phyloP scores from a whole-genome alignment of 108 stramenopile species.

The Nitzschia inconspicua region DNA sequence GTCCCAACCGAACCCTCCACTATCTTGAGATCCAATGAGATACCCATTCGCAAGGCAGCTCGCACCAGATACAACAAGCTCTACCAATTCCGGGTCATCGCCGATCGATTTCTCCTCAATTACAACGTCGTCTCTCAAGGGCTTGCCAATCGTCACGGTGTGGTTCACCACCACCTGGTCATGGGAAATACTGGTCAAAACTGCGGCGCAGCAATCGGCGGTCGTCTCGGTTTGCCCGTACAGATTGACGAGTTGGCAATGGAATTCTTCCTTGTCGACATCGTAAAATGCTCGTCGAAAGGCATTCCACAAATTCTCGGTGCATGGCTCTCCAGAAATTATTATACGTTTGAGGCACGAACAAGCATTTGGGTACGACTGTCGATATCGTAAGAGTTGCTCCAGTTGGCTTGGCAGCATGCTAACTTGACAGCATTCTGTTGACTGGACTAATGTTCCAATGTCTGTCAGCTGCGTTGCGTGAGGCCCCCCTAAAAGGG shows the following conservation, averaged over 20 bases:
- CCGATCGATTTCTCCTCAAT: background rate
- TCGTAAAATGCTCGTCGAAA: background rate
- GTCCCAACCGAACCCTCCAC: background rate
- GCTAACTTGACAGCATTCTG: slow-evolving; percentile 14
- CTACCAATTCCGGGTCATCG: background rate
- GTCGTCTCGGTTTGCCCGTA: slow-evolving; percentile 49
- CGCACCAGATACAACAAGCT: background rate
- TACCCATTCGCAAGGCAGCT: slow-evolving; percentile 2
- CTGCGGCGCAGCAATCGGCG: slow-evolving; percentile 31
- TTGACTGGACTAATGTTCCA: slow-evolving; percentile 2
- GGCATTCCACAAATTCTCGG: background rate
- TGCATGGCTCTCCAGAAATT: slow-evolving; percentile 37
- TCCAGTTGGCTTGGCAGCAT: slow-evolving; percentile 36
- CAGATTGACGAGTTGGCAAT: slow-evolving; percentile 26
- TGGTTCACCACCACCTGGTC: slow-evolving; percentile 14
- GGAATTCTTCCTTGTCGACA: background rate
- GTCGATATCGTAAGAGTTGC: slow-evolving; percentile 21
- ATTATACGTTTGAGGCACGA: slow-evolving; percentile 21
- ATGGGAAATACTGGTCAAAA: slow-evolving; percentile 17
- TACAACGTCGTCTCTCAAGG: slow-evolving; percentile 12
- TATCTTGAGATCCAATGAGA: background rate
- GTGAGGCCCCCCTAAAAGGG: slow-evolving; percentile 1
- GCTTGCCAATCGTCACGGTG: slow-evolving; percentile 34
- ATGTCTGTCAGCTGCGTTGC: background rate
- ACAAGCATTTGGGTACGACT: background rate